Evolutionary conservation across 441 rosid species (phyloP).

Genomic region (Breynia disticha): DNA sequence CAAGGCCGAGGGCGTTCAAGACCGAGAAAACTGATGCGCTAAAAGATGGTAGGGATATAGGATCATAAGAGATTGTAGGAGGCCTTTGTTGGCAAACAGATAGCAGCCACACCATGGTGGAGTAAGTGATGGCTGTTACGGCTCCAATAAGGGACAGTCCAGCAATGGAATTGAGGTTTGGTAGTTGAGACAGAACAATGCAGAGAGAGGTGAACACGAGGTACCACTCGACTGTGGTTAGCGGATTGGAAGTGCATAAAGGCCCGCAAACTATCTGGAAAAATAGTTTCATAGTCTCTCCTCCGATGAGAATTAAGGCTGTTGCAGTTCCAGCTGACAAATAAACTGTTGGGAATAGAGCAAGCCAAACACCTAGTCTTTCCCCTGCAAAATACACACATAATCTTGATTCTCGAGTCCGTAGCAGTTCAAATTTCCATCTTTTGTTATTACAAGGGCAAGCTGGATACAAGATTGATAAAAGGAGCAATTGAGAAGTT

Average conservation of each 20-base stretch:
- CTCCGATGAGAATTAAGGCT: slow-evolving; percentile 83
- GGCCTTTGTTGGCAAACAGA: slow-evolving; percentile 92
- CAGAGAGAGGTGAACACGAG: slow-evolving; percentile 84
- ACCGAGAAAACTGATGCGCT: slow-evolving; percentile 58
- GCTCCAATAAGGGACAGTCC: slow-evolving; percentile 94
- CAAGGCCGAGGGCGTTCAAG: slow-evolving; percentile 84
- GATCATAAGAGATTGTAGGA: slow-evolving; percentile 61
- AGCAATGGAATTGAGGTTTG: slow-evolving; percentile 92
- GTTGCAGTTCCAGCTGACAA: slow-evolving; percentile 92
- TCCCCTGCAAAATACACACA: slow-evolving; percentile 42
- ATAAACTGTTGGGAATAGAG: slow-evolving; percentile 86
- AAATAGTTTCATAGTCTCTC: slow-evolving; percentile 88
- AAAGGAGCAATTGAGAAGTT: too few relatives aligned
- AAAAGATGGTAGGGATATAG: slow-evolving; percentile 53
- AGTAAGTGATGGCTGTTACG: slow-evolving; percentile 81
- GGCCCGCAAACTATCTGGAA: slow-evolving; percentile 93
- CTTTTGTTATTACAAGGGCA: too few relatives aligned
- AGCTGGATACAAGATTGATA: too few relatives aligned
- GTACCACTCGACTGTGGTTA: slow-evolving; percentile 93
- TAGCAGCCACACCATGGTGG: slow-evolving; percentile 92
- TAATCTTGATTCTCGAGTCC: too few relatives aligned
- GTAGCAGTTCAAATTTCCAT: too few relatives aligned
- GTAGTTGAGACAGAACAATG: slow-evolving; percentile 91
- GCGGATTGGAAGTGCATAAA: slow-evolving; percentile 69
- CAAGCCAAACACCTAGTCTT: slow-evolving; percentile 80